A percentile compares a stretch with the other conserved stretches of the same genome.
phyloP scores from a whole-genome alignment of 352 stramenopile species.

The Aphanomyces euteiches region DNA sequence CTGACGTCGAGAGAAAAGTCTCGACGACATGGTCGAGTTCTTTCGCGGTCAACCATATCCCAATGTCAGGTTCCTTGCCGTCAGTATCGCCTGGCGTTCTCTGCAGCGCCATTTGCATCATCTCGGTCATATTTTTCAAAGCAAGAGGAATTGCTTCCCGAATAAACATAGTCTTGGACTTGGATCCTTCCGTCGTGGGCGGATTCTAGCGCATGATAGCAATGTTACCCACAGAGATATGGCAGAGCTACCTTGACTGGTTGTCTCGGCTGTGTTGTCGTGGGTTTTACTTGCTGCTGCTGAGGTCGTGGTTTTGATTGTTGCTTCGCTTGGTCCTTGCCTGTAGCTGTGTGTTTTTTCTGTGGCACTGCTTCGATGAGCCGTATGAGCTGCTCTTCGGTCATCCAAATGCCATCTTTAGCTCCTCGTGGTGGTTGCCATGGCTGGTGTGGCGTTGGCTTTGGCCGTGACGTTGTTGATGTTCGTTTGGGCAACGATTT shows the following conservation, averaged over 20 bases:
- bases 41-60: not conserved
- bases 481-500: too few species aligned
- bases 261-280: too few species aligned
- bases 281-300: too few species aligned
- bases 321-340: too few species aligned
- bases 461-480: not conserved
- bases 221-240: too few species aligned
- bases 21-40: constrained; percentile 11
- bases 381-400: not conserved
- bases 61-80: not conserved
- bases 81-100: not conserved
- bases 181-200: not conserved
- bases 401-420: not conserved
- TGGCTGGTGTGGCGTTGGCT: not conserved
- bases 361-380: not conserved
- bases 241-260: too few species aligned
- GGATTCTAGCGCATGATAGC: too few species aligned
- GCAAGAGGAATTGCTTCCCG: not conserved
- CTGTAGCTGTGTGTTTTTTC: not conserved
- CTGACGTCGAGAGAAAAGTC: not conserved
- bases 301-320: not conserved
- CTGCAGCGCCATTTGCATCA: not conserved
- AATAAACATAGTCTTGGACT: not conserved
- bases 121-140: constrained; percentile 7
- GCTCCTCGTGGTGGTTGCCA: too few species aligned